Base-by-base conservation (phyloP, 2,329 filamentous ascomycete genomes). In the Paramyrothecium roridum region DNA sequence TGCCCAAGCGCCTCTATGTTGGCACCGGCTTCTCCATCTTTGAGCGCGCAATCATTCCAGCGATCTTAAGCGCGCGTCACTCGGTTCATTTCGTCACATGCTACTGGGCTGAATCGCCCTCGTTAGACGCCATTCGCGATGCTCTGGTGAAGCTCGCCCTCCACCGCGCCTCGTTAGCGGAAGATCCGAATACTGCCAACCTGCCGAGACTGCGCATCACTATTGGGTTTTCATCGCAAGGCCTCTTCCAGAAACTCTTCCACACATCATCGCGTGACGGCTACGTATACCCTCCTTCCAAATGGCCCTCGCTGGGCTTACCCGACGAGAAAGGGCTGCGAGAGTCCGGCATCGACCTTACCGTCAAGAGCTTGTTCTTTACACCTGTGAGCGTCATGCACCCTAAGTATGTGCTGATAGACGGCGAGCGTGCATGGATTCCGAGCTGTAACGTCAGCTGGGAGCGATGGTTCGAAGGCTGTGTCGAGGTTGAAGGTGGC, bases 391-490 rank as follows among this genome's bases (percentile, higher is more conserved):
- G 89, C 64, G 87, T 96, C n/a, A 89, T 95, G 85, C 91, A 96
- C 66, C 88, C 90, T 0, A 96, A 96, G 65, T 93, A 90, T 62
- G 78, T 93, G 40, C 78, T 95, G 16, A 70, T 93, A 1, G 91
- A 96, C 67, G 80, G 87, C 1, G 69, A 76, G 33, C 78, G 73
- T 2, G 88, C 88, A 0, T 87, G 88, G 63, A 70, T 95, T 11
- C 90, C 90, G 0, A 91, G 88, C 63, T 93, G 89, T 70, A 96
- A 96, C 63, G 84, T 96, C 4, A 92, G 88, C 65, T 95, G 89
- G 89, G 91, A 95, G 70, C 73, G 84, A n/a, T 96, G 91, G 91
- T 87, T 93, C 23, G 91, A 96, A 68, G 89, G 87, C 0, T 90
- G 87, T 54, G 74, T 93, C 3, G 83, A 85, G 54, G 71, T 93